A percentile compares a stretch with the other conserved stretches of the same genome.
These are phyloP conservation scores for Biancaea sappan DNA, from an alignment of 306 rosid genomes.

Conservation along the genomic window DNA sequence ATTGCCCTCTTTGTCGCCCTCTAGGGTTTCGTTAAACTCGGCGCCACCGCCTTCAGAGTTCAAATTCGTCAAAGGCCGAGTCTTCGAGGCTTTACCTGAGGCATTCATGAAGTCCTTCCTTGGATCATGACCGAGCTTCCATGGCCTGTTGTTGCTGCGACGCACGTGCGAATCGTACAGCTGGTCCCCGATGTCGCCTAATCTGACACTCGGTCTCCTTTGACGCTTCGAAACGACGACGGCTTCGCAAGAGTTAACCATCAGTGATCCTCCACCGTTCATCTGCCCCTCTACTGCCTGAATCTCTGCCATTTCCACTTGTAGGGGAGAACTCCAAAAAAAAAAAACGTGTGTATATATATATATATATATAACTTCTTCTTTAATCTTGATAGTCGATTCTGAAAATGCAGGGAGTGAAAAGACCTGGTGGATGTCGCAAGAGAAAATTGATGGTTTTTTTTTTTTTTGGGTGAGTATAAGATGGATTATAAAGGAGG, in stretches of 20 bases:
- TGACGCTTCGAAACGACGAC: constrained; percentile 85
- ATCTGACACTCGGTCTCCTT: constrained; percentile 89
- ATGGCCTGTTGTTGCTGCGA: constrained; percentile 63
- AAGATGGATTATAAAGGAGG: no score
- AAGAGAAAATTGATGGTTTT: no score
- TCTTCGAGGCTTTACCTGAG: constrained; percentile 76
- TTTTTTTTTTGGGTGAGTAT: background rate
- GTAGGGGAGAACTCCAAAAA: background rate
- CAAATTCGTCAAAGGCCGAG: constrained; percentile 77
- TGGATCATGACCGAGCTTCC: constrained; percentile 61
- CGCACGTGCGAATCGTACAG: constrained; percentile 74
- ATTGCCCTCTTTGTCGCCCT: constrained; percentile 60
- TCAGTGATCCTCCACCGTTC: constrained; percentile 52
- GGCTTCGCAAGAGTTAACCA: constrained; percentile 54
- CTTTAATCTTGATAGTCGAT: no score
- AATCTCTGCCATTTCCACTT: constrained; percentile 63
- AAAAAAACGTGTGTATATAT: no score
- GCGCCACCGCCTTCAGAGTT: constrained; percentile 47
- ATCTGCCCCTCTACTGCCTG: constrained; percentile 62
- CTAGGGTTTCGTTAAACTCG: constrained; percentile 68
- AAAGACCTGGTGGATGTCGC: no score
- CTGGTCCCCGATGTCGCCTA: constrained; percentile 95
- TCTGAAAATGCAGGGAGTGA: background rate
- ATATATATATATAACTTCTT: no score
- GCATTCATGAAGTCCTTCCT: constrained; percentile 39